A percentile compares a stretch with the other conserved stretches of the same genome.
Evolutionary conservation across 306 rosid genomes (phyloP).

Genomic region (Rosa multiflora): DNA sequence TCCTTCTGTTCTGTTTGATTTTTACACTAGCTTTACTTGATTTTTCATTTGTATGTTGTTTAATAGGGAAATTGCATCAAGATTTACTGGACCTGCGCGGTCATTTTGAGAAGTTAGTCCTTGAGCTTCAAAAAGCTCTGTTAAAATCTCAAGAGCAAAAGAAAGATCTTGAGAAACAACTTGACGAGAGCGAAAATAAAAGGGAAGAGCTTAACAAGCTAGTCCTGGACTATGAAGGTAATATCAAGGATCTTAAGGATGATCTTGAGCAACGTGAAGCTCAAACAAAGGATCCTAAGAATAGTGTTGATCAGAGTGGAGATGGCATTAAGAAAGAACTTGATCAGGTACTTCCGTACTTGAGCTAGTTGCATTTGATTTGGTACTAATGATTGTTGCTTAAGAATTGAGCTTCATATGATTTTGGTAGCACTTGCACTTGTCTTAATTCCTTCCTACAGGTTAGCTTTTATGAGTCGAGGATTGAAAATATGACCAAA

Average conservation of each 20-base stretch:
- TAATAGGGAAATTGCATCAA: background rate
- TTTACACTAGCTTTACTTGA: background rate
- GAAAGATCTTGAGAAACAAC: background rate
- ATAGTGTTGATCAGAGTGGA: too few relatives aligned
- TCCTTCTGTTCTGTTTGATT: background rate
- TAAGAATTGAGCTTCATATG: background rate
- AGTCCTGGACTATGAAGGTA: background rate
- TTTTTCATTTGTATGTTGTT: background rate
- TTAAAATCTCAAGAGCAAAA: background rate
- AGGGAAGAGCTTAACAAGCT: background rate
- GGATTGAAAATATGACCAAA: background rate
- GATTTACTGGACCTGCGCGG: background rate
- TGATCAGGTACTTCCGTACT: too few relatives aligned
- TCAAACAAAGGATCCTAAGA: too few relatives aligned
- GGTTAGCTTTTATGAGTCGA: background rate
- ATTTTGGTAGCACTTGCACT: background rate
- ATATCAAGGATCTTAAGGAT: background rate
- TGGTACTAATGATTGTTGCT: background rate
- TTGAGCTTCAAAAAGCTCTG: background rate
- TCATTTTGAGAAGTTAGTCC: background rate
- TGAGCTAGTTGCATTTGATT: too few relatives aligned
- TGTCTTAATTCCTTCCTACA: background rate
- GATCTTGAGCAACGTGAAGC: background rate
- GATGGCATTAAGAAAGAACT: too few relatives aligned
- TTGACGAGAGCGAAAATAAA: background rate